Evolutionary conservation across 1,139 yeast genomes (phyloP), one percentile per base, ranked within the genome.

Genomic region (Suhomyces chickasaworum): DNA sequence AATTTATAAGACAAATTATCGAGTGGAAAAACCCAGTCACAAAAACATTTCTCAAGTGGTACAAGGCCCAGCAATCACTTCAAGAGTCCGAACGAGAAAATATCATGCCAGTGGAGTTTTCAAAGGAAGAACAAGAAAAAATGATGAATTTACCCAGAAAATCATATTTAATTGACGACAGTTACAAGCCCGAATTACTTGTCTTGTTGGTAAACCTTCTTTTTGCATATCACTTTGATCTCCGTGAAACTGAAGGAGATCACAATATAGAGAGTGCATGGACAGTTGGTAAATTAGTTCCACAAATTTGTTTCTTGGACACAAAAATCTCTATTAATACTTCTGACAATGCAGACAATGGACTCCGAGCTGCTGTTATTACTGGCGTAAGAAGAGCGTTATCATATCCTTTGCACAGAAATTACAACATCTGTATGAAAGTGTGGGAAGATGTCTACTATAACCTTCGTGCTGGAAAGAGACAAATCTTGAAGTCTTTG

Each of bases 231-330:
- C 78, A 80, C 48, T 90, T 84, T 60, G 98, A 93, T 52, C 63
- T 77, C 41, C 70, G 97, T 33, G 87, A 86, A 44, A 86, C 83
- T 23, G 80, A 76, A 58, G 96, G 95, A 8, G 95, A 87, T 18
- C 81, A 83, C 44, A 89, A 83, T 17, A 83, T 86, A 7, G 99
- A 93, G 65, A 86, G 96, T 51, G 90, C 95, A 0, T 93, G 98
- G 99, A 85, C 95, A 0, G 77, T 93, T 12, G 98, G 98, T 1
- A 89, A 86, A 57, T 62, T 93, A 30, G 71, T 84, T 0, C 96
- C 98, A 0, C 93, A 89, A 56, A 67, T 91, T 33, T 64, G 91
- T 7, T 82, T 77, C 53, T 69, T 93, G 36, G 98, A 90, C 61
- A 69, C 80, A 9, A 80, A 76, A 53, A 63, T 78, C 27, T 64